Base-by-base conservation (phyloP, 805 yeast genomes). In the Yarrowia bubula region DNA sequence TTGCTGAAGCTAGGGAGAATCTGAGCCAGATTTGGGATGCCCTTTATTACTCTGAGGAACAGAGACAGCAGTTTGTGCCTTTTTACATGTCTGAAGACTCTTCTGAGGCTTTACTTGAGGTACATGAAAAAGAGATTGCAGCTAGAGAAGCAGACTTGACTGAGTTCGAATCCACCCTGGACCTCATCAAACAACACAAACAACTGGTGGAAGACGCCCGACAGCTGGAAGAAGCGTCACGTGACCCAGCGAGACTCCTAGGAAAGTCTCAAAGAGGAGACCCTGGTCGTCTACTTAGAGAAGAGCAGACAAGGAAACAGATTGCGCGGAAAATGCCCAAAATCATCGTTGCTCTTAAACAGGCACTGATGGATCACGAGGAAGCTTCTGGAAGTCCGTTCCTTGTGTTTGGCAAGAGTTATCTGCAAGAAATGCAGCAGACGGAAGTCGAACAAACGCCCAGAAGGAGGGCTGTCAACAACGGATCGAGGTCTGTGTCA, bases 201-300 rank as follows among this genome's bases (percentile, higher is more conserved):
- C 81, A 79, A 2, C 74, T 92, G 31, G 74, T 85, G 44, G 75
- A 78, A 13, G 96, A 90, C 68, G 88, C 88, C 67, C 68, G 73
- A 1, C 83, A 83, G 53, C 80, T 95, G 42, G 87, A 81, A 41
- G 88, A 85, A 67, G 85, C 95, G 4, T 82, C 88, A 1, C 87
- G 85, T 70, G 95, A 93, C 73, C 86, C 98, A 0, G 85, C 93
- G 0, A 81, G 98, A 67, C 79, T 92, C 47, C 75, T 88, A 51
- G 84, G 88, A 68, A 84, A 89, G 71, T 70, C 74, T 8, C 70
- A 68, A 2, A 64, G 69, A 8, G 69, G 75, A 3, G 78, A 75
- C 58, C 92, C 93, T 68, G 87, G 86, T 67, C 87, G 92, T 14
- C 77, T 93, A 66, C 79, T 89, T 66, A 83, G 87, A 66, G 99